These are phyloP conservation scores for Colletotrichum sp. DNA, from an alignment of 2,329 filamentous ascomycete genomes.

Conservation along the genomic window DNA sequence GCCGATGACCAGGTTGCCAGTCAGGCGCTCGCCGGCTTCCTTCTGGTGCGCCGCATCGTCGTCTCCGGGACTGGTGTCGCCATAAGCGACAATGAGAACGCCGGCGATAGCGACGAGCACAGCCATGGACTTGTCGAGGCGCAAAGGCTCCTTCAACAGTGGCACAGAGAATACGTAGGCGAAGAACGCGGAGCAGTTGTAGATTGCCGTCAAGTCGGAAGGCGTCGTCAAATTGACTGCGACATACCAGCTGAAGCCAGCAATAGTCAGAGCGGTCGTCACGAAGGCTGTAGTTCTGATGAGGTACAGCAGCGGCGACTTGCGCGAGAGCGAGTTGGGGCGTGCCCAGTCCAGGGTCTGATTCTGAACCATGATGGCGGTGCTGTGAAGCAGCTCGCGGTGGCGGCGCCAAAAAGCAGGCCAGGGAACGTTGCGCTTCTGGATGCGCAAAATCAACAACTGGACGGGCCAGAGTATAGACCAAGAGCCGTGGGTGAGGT, in stretches of 20 bases:
- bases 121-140: slow-evolving; percentile 83
- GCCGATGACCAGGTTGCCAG: slow-evolving; percentile 93
- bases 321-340: slow-evolving; percentile 36
- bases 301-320: slow-evolving; percentile 70
- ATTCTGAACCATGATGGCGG: slow-evolving; percentile 82
- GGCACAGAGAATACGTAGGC: slow-evolving; percentile 97
- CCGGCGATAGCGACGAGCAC: slow-evolving; percentile 87
- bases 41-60: slow-evolving; percentile 52
- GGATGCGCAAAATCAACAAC: slow-evolving; percentile 78
- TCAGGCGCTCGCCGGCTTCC: slow-evolving; percentile 67
- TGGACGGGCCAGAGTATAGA: slow-evolving; percentile 85
- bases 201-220: slow-evolving; percentile 94
- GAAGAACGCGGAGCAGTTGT: slow-evolving; percentile 99
- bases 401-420: slow-evolving; percentile 79
- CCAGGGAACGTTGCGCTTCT: slow-evolving; percentile 82
- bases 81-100: slow-evolving; percentile 95
- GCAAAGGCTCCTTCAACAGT: slow-evolving; percentile 82
- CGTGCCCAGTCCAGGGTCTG: slow-evolving; percentile 72
- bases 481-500: slow-evolving; percentile 96
- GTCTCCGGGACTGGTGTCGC: slow-evolving; percentile 62
- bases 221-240: slow-evolving; percentile 93
- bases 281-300: slow-evolving; percentile 79
- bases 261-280: slow-evolving; percentile 85
- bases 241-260: slow-evolving; percentile 93
- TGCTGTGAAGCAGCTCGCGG: slow-evolving; percentile 54